These are phyloP conservation scores for Xylariaceae sp. DNA, from an alignment of 2,329 filamentous ascomycete species.

Conservation along the genomic window DNA sequence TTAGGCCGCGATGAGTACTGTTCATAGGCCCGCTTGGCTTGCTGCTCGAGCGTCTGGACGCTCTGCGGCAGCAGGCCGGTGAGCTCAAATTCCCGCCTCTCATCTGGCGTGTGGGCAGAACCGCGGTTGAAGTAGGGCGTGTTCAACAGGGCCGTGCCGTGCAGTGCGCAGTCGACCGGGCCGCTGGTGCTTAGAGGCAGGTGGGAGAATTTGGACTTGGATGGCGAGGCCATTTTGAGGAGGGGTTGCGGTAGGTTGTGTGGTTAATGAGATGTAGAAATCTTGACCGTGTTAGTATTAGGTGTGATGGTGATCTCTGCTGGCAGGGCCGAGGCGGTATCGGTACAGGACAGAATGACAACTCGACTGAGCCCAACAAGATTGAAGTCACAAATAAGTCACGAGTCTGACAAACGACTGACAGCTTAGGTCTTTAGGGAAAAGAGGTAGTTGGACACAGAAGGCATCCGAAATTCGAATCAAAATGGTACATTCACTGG, in stretches of 20 bases:
- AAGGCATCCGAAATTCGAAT: too few species aligned
- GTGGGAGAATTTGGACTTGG: constrained; percentile 30
- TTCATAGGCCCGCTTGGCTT: constrained; percentile 68
- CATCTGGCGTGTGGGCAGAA: constrained; percentile 63
- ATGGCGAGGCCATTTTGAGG: constrained; percentile 14
- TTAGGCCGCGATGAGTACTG: constrained; percentile 61
- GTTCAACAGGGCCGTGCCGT: constrained; percentile 50
- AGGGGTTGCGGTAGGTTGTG: constrained; percentile 8
- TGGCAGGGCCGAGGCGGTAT: too few species aligned
- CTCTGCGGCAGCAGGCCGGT: constrained; percentile 65
- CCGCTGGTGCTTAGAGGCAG: constrained; percentile 41
- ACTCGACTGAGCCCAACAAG: too few species aligned
- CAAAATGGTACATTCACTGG: too few species aligned
- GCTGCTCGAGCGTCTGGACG: constrained; percentile 68
- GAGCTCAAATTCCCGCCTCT: constrained; percentile 63
- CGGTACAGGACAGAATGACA: too few species aligned
- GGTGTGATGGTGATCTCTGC: too few species aligned
- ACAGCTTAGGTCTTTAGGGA: too few species aligned
- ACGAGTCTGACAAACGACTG: too few species aligned
- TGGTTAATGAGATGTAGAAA: constrained; percentile 3
- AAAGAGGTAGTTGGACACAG: too few species aligned
- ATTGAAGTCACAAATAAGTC: too few species aligned
- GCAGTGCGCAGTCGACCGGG: constrained; percentile 41
- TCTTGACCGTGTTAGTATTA: too few species aligned
- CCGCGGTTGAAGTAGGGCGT: constrained; percentile 75